Evolutionary conservation across 306 rosid genomes (phyloP), one percentile per base, ranked within the genome.

Genomic region (Lathyrus oleraceus): DNA sequence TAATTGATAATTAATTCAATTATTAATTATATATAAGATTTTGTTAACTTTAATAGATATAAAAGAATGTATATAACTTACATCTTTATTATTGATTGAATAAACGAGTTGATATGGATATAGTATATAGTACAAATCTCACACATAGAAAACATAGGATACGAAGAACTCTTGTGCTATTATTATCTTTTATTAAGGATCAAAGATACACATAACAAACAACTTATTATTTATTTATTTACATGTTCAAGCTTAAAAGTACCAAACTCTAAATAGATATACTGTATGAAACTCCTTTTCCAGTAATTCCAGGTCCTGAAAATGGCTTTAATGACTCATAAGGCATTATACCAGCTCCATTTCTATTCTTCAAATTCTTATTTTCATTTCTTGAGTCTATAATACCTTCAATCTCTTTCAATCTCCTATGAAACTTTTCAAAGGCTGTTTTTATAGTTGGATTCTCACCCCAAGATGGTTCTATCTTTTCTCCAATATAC

Each of bases 241-340:
- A 1, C 7, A 35, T 35, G 10, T 59, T 61, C 3, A 32, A 0
- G 10, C 6, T 67, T 10, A 48, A 48, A 5, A 5, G 10, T 2
- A 32, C 44, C 10, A 61, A 16, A 17, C 21, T 28, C 68, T 12
- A 83, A 23, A 79, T 83, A 3, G 87, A 79, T 40, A 83, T 28
- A 47, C 87, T 83, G n/a, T 76, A 79, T 67, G 87, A 84, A 10
- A 83, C 66, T 30, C 87, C 87, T 36, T 76, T 79, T n/a, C 81
- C 84, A 23, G 87, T 83, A 3, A 83, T 57, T 23, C 87, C 87
- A 63, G 87, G 79, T 4, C 74, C 77, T 14, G 87, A 83, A 58
- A 76, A 75, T n/a, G 87, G 84, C 20, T 83, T 83, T 76, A 83
- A 30, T 20, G 61, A 47, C 65, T 83, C 87, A 64, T 83, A 83